These are phyloP conservation scores for Nannochloris sp. DNA, from an alignment of 139 green algal species.

Conservation along the genomic window DNA sequence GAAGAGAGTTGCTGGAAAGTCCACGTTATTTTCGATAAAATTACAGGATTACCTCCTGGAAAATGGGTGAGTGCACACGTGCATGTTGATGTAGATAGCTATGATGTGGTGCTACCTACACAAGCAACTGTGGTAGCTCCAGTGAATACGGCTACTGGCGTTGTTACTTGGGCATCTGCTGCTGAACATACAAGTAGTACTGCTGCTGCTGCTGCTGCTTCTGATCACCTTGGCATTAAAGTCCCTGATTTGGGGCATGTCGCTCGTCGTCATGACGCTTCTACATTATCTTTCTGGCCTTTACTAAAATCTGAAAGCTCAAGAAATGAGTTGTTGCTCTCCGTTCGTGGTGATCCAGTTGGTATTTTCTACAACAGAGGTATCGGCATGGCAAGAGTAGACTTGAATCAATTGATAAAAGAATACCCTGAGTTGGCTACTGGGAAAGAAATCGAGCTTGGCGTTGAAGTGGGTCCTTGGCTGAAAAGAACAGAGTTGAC, in stretches of 20 bases:
- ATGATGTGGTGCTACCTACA: background rate
- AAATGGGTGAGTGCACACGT: background rate
- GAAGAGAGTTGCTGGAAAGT: background rate
- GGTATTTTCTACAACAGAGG: too few relatives aligned
- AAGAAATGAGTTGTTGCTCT: background rate
- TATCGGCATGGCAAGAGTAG: conserved; percentile 5
- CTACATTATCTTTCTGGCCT: background rate
- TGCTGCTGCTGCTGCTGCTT: background rate
- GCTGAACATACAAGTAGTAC: background rate
- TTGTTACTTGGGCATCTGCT: background rate
- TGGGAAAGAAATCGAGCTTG: background rate
- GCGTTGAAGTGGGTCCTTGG: background rate
- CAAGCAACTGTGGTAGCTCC: background rate
- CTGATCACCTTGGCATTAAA: background rate
- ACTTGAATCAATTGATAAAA: background rate
- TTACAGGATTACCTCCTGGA: background rate
- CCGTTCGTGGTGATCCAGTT: conserved; percentile 12
- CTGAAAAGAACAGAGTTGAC: background rate
- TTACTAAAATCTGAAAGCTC: conserved; percentile 7
- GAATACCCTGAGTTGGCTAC: conserved; percentile 1
- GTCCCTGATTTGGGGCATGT: conserved; percentile 9
- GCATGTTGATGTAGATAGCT: background rate
- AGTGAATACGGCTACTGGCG: background rate
- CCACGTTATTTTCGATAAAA: background rate
- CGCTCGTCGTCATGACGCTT: background rate